Conservation (phyloP, 2,329 filamentous ascomycete genomes). For the Hymenoscyphus linearis region DNA sequence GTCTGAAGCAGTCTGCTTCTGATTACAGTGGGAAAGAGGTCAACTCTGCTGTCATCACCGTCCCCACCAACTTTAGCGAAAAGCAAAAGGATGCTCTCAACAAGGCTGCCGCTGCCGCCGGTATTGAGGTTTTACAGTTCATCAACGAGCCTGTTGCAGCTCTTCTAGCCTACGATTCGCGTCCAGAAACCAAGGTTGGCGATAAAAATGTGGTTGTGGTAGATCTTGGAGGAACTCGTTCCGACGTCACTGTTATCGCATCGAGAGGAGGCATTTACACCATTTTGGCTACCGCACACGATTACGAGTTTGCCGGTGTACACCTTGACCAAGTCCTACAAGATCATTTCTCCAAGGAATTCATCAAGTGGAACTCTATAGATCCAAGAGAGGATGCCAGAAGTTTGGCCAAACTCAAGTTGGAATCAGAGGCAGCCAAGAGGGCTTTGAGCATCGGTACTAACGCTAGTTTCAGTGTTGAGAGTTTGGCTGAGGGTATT, state of each 20-base stretch:
- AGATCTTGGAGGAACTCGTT: constrained; percentile 87
- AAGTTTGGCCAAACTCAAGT: constrained; percentile 84
- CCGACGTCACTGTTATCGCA: constrained; percentile 84
- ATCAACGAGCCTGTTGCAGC: constrained; percentile 88
- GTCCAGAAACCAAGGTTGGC: constrained; percentile 63
- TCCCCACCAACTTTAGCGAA: constrained; percentile 89
- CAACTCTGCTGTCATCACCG: constrained; percentile 88
- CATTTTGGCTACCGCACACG: constrained; percentile 85
- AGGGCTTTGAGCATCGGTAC: constrained; percentile 83
- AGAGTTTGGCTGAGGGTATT: constrained; percentile 80
- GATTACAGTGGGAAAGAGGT: constrained; percentile 92
- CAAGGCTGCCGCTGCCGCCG: constrained; percentile 72
- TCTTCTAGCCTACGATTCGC: constrained; percentile 84
- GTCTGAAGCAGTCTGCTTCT: constrained; percentile 75
- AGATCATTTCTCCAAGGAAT: constrained; percentile 98
- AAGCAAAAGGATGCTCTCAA: constrained; percentile 77
- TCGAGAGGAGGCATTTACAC: constrained; percentile 96
- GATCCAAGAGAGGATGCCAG: constrained; percentile 80
- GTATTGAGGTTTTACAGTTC: constrained; percentile 84
- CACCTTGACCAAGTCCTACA: constrained; percentile 87
- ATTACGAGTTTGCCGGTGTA: constrained; percentile 86
- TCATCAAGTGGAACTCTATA: constrained; percentile 84
- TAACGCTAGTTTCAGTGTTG: constrained; percentile 87
- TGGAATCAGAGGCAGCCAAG: constrained; percentile 87
- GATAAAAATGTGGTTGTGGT: constrained; percentile 92